Evolutionary conservation across 2,329 filamentous ascomycete genomes (phyloP).

Genomic region (Fusarium transvaalense): DNA sequence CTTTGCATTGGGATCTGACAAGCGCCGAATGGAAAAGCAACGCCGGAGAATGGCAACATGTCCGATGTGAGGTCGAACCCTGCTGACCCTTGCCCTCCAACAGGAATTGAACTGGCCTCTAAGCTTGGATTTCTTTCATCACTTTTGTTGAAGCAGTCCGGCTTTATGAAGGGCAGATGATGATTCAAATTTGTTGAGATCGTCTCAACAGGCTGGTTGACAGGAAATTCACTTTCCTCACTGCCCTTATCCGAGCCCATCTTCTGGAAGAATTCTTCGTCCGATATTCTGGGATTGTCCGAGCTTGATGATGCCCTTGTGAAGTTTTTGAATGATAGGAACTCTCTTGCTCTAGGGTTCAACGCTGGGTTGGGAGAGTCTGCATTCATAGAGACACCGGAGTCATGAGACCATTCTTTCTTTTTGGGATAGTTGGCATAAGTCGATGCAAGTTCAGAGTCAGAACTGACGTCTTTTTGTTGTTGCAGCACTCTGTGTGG

Average conservation of each 20-base stretch:
- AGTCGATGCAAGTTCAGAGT: conserved; percentile 19
- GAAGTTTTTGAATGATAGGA: conserved; percentile 47
- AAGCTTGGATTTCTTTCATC: background rate
- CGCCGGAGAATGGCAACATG: background rate
- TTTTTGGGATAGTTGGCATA: background rate
- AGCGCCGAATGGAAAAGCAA: background rate
- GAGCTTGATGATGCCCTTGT: background rate
- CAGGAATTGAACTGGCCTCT: background rate
- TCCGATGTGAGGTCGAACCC: background rate
- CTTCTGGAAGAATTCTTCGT: background rate
- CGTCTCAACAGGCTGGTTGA: background rate
- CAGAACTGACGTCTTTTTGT: conserved; percentile 8
- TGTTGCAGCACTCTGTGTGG: background rate
- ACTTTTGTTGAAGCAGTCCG: background rate
- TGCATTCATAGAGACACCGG: conserved; percentile 28
- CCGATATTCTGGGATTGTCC: background rate
- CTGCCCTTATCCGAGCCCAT: background rate
- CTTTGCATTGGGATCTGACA: conserved; percentile 6
- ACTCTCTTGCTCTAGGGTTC: conserved; percentile 53
- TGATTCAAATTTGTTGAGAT: background rate
- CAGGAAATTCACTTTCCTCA: background rate
- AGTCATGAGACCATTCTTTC: conserved; percentile 38
- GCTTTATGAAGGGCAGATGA: background rate
- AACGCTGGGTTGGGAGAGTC: conserved; percentile 35
- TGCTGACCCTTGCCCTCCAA: background rate